Evolutionary conservation across 495 filamentous ascomycete species (phyloP).

Genomic region (Durotheca rogersii): DNA sequence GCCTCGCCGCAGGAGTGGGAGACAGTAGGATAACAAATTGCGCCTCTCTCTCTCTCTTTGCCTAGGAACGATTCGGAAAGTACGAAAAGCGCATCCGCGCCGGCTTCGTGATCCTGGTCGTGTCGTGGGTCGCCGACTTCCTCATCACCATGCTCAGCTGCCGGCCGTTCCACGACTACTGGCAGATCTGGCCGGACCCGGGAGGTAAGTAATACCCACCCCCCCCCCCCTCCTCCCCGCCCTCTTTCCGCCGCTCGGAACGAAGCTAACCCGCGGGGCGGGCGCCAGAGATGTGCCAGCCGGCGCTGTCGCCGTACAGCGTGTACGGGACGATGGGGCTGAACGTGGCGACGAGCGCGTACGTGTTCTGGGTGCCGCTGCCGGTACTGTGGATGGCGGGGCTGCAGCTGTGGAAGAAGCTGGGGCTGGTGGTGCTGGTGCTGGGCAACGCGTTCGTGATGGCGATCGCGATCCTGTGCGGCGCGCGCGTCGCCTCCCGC

Average conservation of each 20-base stretch:
- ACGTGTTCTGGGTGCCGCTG: constrained; percentile 54
- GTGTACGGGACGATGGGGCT: constrained; percentile 49
- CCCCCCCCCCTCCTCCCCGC: background rate
- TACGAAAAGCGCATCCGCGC: constrained; percentile 52
- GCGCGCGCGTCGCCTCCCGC: too few species aligned
- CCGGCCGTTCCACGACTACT: constrained; percentile 50
- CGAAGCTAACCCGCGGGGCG: constrained; percentile 4
- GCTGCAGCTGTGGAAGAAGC: constrained; percentile 47
- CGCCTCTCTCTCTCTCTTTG: too few species aligned
- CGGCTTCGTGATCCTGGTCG: constrained; percentile 52
- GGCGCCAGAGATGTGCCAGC: constrained; percentile 53
- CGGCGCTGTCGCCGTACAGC: constrained; percentile 47
- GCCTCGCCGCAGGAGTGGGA: too few species aligned
- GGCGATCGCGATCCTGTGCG: constrained; percentile 50
- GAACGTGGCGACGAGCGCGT: constrained; percentile 55
- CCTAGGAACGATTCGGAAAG: constrained; percentile 43
- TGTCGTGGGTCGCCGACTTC: constrained; percentile 54
- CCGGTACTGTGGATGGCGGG: constrained; percentile 55
- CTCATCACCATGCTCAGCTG: constrained; percentile 57
- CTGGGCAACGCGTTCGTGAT: constrained; percentile 52
- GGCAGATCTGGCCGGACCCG: constrained; percentile 59
- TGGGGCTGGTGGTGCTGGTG: constrained; percentile 50
- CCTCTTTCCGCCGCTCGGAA: too few species aligned
- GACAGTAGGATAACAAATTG: too few species aligned
- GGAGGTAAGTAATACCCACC: constrained; percentile 42